phyloP scores from a whole-genome alignment of 78 protist species.

The Dictyostelium capitatum region DNA sequence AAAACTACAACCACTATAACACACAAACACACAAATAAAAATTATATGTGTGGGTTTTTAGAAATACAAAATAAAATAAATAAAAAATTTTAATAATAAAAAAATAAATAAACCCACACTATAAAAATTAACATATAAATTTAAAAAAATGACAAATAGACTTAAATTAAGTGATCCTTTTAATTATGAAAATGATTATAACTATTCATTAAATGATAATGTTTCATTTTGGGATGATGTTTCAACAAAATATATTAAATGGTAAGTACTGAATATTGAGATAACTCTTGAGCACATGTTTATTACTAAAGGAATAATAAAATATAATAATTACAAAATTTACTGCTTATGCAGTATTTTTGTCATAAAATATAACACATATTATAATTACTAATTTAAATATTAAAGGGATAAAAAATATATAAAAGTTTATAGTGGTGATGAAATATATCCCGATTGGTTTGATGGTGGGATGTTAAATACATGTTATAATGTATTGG shows the following conservation, averaged over 20 bases:
- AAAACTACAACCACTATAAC: too few species aligned
- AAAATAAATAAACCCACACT: too few species aligned
- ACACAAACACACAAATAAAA: too few species aligned
- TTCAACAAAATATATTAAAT: neutral
- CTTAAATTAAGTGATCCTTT: neutral
- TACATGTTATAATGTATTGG: constrained; percentile 84
- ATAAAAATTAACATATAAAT: too few species aligned
- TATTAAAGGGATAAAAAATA: constrained; percentile 26
- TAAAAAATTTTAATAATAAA: too few species aligned
- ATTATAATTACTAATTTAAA: neutral
- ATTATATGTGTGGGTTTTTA: too few species aligned
- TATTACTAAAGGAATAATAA: too few species aligned
- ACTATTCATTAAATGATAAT: neutral
- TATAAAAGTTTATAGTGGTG: neutral
- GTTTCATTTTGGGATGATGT: constrained; percentile 18
- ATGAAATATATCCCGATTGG: constrained; percentile 75
- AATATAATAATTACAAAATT: too few species aligned
- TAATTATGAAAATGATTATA: constrained; percentile 17
- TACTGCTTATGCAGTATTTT: too few species aligned
- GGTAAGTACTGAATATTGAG: neutral
- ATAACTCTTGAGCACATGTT: too few species aligned
- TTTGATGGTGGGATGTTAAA: constrained; percentile 87
- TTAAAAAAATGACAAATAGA: too few species aligned
- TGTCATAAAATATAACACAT: neutral
- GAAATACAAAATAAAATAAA: too few species aligned